These are phyloP conservation scores for Rhytidhysteron rufulum DNA, from an alignment of 2,329 filamentous ascomycete genomes.

Conservation along the genomic window DNA sequence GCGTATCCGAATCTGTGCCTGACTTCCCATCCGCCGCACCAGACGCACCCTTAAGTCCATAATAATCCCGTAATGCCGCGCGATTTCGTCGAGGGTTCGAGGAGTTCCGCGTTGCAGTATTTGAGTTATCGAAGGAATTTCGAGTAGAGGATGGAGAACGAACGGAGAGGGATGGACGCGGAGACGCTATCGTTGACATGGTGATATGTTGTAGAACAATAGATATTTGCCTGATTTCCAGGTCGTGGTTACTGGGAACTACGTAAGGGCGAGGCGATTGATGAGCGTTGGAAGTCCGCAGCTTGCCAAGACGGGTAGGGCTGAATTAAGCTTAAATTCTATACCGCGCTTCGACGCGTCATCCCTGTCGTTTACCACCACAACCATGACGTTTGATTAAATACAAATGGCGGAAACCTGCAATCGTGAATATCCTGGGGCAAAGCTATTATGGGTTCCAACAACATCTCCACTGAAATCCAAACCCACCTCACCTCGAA, in stretches of 20 bases:
- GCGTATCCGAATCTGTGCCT: conserved; percentile 18
- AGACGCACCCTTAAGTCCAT: conserved; percentile 65
- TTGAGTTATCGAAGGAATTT: conserved; percentile 63
- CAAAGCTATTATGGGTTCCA: not conserved
- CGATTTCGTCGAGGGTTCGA: conserved; percentile 62
- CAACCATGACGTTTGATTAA: not conserved
- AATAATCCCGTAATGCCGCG: conserved; percentile 87
- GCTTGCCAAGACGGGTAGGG: conserved; percentile 4
- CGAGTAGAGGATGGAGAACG: conserved; percentile 72
- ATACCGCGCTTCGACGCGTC: no score
- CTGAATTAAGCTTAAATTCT: conserved; percentile 5
- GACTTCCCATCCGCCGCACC: conserved; percentile 34
- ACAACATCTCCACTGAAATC: conserved; percentile 35
- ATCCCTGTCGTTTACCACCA: not conserved
- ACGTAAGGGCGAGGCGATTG: no score
- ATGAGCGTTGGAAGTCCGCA: no score
- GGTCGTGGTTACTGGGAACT: no score
- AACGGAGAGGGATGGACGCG: conserved; percentile 55
- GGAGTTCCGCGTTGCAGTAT: conserved; percentile 16
- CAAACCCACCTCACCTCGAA: conserved; percentile 54
- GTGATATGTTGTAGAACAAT: not conserved
- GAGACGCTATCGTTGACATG: conserved; percentile 61
- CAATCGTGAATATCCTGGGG: no score
- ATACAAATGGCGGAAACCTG: no score
- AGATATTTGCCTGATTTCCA: not conserved